Base-by-base conservation (phyloP, 805 yeast genomes). In the Komagataella pastoris region DNA sequence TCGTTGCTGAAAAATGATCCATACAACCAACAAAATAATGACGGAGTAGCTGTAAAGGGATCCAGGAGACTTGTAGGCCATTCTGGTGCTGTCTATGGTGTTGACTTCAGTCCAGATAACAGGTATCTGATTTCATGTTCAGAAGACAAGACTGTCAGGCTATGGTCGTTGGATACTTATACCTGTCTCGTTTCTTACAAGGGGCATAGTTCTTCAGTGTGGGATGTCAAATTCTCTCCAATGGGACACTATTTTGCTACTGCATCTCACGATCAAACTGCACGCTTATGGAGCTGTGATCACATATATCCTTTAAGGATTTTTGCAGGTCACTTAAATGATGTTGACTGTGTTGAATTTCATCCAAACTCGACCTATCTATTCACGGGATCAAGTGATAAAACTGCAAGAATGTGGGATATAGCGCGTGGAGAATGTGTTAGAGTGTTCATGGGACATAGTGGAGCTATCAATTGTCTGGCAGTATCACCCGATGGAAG, bases 351-450 rank as follows among this genome's bases (percentile, higher is more conserved):
- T 58, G 95, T 91, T 44, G 83, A 82, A 49, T 93, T 91, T 77
- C 99, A 93, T 69, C 98, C 99, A 23, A 93, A 93, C 65, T 90
- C 97, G 7, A 85, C 90, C 49, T 93, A 93, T 64, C 81, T 93
- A 6, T 83, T 93, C 61, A 91, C 99, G 0, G 99, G 99, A 6
- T 88, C 96, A 5, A 80, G 90, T 56, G 99, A 93, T 68, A 88
- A 89, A 68, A 88, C 98, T 0, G 85, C 95, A 61, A 76, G 99
- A 56, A 90, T 93, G 97, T 93, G 99, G 99, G 99, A 93, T 65
- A 81, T 93, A 23, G 79, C 82, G 44, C 77, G 82, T 46, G 99
- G 99, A 45, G 83, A 81, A 56, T 81, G 95, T 46, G 97, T 90
- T 24, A 77, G 99, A 55, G 81, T 93, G 7, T 91, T 93, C 65